Base-by-base conservation (phyloP, 495 filamentous ascomycete species). In the Aspergillus affinis region DNA sequence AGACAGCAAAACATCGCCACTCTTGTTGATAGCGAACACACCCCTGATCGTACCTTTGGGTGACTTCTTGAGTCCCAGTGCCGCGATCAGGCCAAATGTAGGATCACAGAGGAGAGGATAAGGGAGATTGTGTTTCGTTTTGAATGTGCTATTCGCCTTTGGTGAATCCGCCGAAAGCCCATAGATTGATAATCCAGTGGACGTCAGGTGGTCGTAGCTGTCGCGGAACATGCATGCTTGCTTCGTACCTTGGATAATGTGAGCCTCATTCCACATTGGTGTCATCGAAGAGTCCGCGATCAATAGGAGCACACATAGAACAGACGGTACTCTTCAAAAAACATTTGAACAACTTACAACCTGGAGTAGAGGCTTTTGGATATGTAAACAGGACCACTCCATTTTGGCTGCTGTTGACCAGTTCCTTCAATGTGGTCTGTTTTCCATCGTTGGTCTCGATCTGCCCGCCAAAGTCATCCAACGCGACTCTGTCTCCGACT, bases 211-310 rank as follows among this genome's bases (percentile, higher is more conserved):
- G n/a, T 76, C 74, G 75, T 93, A 88, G 13, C 82, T 76, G 80
- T 98, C 94, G 63, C 93, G 85, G 78, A 98, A 98, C 60, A 92
- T 78, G 74, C 94, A 97, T 53, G 82, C 94, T 86, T 98, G 94
- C 29, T 82, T 91, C 46, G 91, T 98, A 79, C 92, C 92, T 96
- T 51, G 7, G 51, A 0, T 48, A 20, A 23, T 55, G 36, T 61
- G 44, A 57, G 61, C 48, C 13, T 41, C 36, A 15, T 7, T 32
- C 10, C 36, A 17, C 15, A 41, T 41, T 41, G 36, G 12, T 15
- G 8, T 7, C 29, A 32, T 41, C 13, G 36, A 17, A 1, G 13
- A 15, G 12, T 17, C 36, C 36, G 30, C 30, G 30, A 32, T 32
- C 30, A 32, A 32, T 32, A 32, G 30, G 1, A 32, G 30, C 10